Evolutionary conservation across 176 grass and related monocot genomes (phyloP), one percentile per base, ranked within the genome.

Genomic region (Melocanna baccifera): DNA sequence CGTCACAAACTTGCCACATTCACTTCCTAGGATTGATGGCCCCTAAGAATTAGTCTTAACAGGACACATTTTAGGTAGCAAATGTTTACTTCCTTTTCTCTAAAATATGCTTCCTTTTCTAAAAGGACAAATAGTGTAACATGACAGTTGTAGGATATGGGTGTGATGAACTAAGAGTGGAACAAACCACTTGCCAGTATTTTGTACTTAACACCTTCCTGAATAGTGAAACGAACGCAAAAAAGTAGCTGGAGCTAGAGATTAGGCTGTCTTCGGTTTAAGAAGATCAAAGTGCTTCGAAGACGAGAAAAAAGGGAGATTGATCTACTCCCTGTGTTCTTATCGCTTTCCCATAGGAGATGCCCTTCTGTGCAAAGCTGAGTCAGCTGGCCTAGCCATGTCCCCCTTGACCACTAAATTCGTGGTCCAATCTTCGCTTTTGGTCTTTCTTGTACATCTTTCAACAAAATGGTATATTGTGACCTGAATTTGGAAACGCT

Each of bases 311-410:
- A 14, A 42, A 32, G 22, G 22, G 1, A 2, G 11, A 67, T 19
- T 53, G 47, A 81, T 76, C 10, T 34, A 74, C 75, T 36, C 26
- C 12, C 9, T 37, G 19, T 26, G 78, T 66, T 82, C 37, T 75
- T 19, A 15, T 66, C 84, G 13, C 41, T 61, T 20, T 12, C 51
- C 13, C 4, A 3, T 7, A 55, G 15, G 18, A 85, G 18, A 75
- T 75, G 77, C 69, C 23, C 28, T 67, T 14, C 26, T 67, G 77
- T 75, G 62, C 69, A 67, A 65, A 81, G 85, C 71, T 67, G 78
- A 81, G 20, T 82, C 79, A 82, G 71, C 86, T 50, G 50, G 32
- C 51, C 71, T 50, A 82, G 62, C 6, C 18, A 12, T 81, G 71
- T 23, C 42, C 47, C 14, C 70, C 5, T 40, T 57, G 69, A 76